Conservation (phyloP, 352 stramenopile genomes). For the Phytopythium vexans region DNA sequence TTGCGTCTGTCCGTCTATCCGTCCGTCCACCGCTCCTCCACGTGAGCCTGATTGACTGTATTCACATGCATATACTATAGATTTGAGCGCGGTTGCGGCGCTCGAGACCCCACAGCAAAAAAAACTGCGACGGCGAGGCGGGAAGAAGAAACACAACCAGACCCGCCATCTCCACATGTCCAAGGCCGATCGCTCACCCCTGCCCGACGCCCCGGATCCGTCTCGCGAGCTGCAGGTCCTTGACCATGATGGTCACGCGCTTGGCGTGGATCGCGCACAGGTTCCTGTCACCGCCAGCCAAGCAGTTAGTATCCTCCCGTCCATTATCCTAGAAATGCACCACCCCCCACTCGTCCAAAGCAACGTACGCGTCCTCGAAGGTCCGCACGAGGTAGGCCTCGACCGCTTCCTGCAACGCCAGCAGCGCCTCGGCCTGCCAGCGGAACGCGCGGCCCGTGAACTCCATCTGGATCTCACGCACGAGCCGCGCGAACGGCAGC, state of each 20-base stretch:
- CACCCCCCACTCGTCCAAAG: background rate
- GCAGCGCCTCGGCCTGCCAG: conserved; percentile 90
- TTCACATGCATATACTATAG: background rate
- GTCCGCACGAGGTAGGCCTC: conserved; percentile 95
- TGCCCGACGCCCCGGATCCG: conserved; percentile 80
- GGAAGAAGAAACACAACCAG: too few species aligned
- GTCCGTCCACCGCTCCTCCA: too few species aligned
- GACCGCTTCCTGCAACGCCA: conserved; percentile 92
- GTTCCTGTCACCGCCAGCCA: conserved; percentile 60
- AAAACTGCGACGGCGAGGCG: too few species aligned
- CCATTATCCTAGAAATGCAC: too few species aligned
- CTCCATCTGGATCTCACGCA: conserved; percentile 91
- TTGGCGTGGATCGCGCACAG: conserved; percentile 96
- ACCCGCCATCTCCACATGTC: background rate
- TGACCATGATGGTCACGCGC: conserved; percentile 94
- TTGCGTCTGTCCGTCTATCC: too few species aligned
- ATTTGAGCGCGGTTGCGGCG: too few species aligned
- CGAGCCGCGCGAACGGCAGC: conserved; percentile 95
- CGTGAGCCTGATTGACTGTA: background rate
- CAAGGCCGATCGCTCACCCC: background rate
- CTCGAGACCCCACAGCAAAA: too few species aligned
- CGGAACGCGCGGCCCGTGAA: conserved; percentile 79
- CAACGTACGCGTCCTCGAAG: conserved; percentile 92
- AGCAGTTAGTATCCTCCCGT: background rate
- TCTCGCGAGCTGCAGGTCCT: conserved; percentile 93